These are phyloP conservation scores for Physcomitrellopsis africana DNA, from an alignment of 225 moss, liverwort and hornwort species.

Conservation along the genomic window DNA sequence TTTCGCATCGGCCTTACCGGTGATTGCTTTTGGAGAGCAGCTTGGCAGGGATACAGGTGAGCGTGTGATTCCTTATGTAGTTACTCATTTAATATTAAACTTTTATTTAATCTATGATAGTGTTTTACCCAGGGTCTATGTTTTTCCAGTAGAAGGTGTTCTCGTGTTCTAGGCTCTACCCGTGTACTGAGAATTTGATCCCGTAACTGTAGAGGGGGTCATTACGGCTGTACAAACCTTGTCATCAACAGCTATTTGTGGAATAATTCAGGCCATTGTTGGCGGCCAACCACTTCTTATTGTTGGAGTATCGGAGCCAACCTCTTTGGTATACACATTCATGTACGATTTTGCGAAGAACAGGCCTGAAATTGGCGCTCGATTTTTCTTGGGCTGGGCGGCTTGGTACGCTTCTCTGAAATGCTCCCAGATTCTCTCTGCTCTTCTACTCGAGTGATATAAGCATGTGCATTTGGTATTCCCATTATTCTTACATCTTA, in stretches of 20 bases:
- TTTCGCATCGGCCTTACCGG: slow-evolving; percentile 83
- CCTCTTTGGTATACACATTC: slow-evolving; percentile 75
- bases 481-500: neutral
- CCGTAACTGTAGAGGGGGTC: slow-evolving; percentile 52
- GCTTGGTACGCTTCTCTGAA: slow-evolving; percentile 58
- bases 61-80: slow-evolving; percentile 10
- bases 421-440: neutral
- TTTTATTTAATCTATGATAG: neutral
- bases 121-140: neutral
- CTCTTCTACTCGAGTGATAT: neutral
- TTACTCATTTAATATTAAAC: neutral
- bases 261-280: slow-evolving; percentile 66
- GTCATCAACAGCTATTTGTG: slow-evolving; percentile 79
- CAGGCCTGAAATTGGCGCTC: slow-evolving; percentile 52
- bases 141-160: neutral
- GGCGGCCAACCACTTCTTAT: slow-evolving; percentile 90
- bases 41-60: slow-evolving; percentile 76
- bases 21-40: slow-evolving; percentile 90
- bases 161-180: neutral
- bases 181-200: neutral
- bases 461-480: neutral
- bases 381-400: slow-evolving; percentile 79
- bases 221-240: slow-evolving; percentile 69
- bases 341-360: slow-evolving; percentile 67
- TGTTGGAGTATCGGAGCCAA: slow-evolving; percentile 85